Base-by-base conservation (phyloP, 2,329 filamentous ascomycete species). In the Curvularia spicifera region DNA sequence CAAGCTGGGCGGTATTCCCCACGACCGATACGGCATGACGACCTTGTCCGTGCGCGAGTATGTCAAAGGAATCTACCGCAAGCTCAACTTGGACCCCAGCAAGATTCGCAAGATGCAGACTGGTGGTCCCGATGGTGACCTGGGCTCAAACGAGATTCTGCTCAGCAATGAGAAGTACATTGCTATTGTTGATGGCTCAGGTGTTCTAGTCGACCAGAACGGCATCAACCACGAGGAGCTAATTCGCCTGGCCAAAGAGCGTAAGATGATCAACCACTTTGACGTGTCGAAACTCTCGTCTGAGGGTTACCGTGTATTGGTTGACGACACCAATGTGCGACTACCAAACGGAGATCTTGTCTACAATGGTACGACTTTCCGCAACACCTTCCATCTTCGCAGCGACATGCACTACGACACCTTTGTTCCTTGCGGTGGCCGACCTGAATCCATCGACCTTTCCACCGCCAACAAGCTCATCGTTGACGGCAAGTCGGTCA, bases 1-100 rank as follows among this genome's bases (percentile, higher is more conserved):
- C 52, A 95, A 91, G 79, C 85, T 99, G 13, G 95, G 95, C 63
- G 95, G 95, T 74, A 99, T 99, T 68, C 95, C 95, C 37, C 95
- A 99, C 78, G 95, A 99, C 76, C 81, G 84, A 40, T 99, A 99
- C 74, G 95, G 95, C 71, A 99, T 99, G 95, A 99, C 95, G 0
- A 98, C 95, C 0, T 81, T 98, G 56, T 97, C 93, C 5, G 94
- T 99, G 49, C 92, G 95, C 45, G 92, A 99, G 79, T 99, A 96
- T 70, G 91, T 99, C 66, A 87, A 93, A 72, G 95, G 95, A 46
- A 97, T 99, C 78, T 98, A 99, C 83, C 90, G 95, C 76, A 98
- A 98, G 84, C 84, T 97, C 63, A 87, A 93, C 65, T 87, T 99
- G 48, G 93, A 98, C 72, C 91, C 93, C 18, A 87, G 88, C 52